A percentile compares a stretch with the other conserved stretches of the same genome.
phyloP scores from a whole-genome alignment of 2,329 filamentous ascomycete genomes.

The Fusarium sp. region DNA sequence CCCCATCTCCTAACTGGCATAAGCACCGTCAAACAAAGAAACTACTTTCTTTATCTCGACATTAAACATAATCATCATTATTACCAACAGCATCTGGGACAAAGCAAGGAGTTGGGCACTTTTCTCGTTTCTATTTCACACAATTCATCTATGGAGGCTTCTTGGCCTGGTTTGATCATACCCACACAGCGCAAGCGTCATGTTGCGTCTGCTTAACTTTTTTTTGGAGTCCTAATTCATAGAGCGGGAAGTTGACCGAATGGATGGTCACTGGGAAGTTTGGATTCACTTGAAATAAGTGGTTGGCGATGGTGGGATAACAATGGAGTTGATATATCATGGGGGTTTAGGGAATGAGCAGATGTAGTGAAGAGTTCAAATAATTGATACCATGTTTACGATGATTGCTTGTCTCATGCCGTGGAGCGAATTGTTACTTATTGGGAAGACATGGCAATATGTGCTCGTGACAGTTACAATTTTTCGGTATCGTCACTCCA shows the following conservation, averaged over 20 bases:
- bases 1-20: constrained; percentile 22
- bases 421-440: neutral
- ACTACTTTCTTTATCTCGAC: constrained; percentile 11
- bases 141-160: constrained; percentile 24
- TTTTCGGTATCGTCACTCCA: neutral
- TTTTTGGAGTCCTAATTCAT: constrained; percentile 23
- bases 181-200: constrained; percentile 21
- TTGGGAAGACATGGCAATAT: too few species aligned
- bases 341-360: constrained; percentile 25
- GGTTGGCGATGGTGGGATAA: constrained; percentile 15
- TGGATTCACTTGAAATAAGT: constrained; percentile 32
- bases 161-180: constrained; percentile 40
- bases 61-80: constrained; percentile 32
- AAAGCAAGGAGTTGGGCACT: constrained; percentile 48
- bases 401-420: neutral
- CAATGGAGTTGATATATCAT: constrained; percentile 25
- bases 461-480: rapidly evolving
- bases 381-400: constrained; percentile 47
- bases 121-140: constrained; percentile 38
- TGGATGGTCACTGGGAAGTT: constrained; percentile 2
- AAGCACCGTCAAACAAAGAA: constrained; percentile 5
- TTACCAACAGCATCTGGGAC: constrained; percentile 41
- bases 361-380: constrained; percentile 33
- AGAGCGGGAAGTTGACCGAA: neutral
- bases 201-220: constrained; percentile 7